A percentile compares a stretch with the other conserved stretches of the same genome.
Evolutionary conservation across 1,139 yeast species (phyloP).

Genomic region (Saccharomyces hybrid): DNA sequence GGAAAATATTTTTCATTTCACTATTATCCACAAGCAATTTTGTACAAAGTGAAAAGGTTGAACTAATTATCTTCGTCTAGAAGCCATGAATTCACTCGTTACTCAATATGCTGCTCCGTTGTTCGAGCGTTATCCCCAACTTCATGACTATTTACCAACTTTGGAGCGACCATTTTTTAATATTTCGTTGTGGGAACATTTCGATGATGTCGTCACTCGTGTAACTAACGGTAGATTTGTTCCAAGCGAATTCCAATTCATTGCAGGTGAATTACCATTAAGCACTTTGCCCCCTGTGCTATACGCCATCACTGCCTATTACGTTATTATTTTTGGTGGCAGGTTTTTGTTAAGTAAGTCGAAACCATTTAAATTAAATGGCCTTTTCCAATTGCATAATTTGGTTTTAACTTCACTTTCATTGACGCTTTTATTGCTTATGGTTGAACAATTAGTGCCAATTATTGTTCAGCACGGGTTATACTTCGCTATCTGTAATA

Average conservation of each 20-base stretch:
- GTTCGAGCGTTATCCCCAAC: constrained; percentile 12
- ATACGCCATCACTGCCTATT: constrained; percentile 51
- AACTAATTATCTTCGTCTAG: neutral
- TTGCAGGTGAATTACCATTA: constrained; percentile 47
- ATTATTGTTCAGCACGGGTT: constrained; percentile 55
- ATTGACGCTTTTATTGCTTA: constrained; percentile 47
- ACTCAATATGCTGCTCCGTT: constrained; percentile 11
- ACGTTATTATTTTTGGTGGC: constrained; percentile 66
- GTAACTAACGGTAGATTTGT: constrained; percentile 45
- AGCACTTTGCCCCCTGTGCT: constrained; percentile 58
- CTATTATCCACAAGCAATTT: neutral
- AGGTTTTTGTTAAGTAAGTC: constrained; percentile 43
- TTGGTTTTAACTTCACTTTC: constrained; percentile 54
- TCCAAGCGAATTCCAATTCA: constrained; percentile 54
- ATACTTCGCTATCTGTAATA: constrained; percentile 58
- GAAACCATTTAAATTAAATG: constrained; percentile 52
- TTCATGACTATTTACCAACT: constrained; percentile 36
- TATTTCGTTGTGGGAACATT: constrained; percentile 52
- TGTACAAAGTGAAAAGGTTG: neutral
- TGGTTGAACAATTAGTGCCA: constrained; percentile 67
- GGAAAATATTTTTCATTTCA: neutral
- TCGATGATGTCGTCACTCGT: constrained; percentile 40
- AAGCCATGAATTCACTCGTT: constrained; percentile 1
- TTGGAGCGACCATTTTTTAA: constrained; percentile 56
- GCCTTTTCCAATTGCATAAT: constrained; percentile 63